Evolutionary conservation across 345 rosid species (phyloP).

Genomic region (Boechera stricta): DNA sequence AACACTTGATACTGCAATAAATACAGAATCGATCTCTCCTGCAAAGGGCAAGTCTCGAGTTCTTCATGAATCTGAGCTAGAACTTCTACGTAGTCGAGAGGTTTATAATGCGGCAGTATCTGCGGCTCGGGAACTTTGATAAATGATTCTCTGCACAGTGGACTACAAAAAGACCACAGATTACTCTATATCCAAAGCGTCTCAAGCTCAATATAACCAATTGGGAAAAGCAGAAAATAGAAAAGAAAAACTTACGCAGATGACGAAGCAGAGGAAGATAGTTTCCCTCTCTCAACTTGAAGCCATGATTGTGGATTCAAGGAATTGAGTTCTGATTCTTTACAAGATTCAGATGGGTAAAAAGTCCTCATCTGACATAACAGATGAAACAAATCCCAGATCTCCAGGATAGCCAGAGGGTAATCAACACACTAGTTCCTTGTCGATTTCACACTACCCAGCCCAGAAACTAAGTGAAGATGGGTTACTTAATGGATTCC

Average conservation of each 20-base stretch:
- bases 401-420: slow-evolving; percentile 83
- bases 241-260: slow-evolving; percentile 69
- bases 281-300: slow-evolving; percentile 97
- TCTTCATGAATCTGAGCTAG: slow-evolving; percentile 96
- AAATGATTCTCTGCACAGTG: slow-evolving; percentile 81
- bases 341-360: slow-evolving; percentile 81
- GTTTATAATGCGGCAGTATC: slow-evolving; percentile 77
- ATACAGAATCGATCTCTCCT: slow-evolving; percentile 75
- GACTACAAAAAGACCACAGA: slow-evolving; percentile 33
- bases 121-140: slow-evolving; percentile 91
- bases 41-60: slow-evolving; percentile 75
- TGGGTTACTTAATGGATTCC: slow-evolving; percentile 16
- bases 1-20: slow-evolving; percentile 83
- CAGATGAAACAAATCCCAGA: slow-evolving; percentile 88
- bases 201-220: slow-evolving; percentile 20
- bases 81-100: slow-evolving; percentile 92
- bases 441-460: slow-evolving; percentile 37
- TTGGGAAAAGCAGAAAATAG: background rate
- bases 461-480: slow-evolving; percentile 17
- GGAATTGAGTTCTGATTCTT: slow-evolving; percentile 79
- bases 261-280: slow-evolving; percentile 57
- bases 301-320: slow-evolving; percentile 99
- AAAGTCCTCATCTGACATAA: slow-evolving; percentile 93
- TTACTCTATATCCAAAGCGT: slow-evolving; percentile 12
- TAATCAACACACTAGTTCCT: slow-evolving; percentile 38